Percentiles rank a stretch among this genome's conserved stretches.
phyloP scores from a whole-genome alignment of 305 asterid species.

The Fraxinus sp. region DNA sequence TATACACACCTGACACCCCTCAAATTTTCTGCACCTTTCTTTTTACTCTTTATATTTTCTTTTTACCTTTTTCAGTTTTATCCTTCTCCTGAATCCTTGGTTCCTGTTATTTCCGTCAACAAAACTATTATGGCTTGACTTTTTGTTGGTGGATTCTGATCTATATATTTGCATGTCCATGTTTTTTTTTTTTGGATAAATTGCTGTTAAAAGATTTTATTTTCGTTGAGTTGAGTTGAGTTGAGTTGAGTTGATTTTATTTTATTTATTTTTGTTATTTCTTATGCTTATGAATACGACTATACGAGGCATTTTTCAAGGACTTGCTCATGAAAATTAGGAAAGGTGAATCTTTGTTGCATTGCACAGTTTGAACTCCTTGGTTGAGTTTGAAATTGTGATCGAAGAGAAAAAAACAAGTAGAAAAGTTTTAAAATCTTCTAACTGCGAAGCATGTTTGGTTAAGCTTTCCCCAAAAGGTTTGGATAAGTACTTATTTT shows the following conservation, averaged over 20 bases:
- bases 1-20: background rate
- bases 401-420: background rate
- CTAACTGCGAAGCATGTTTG: background rate
- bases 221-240: slow-evolving; percentile 17
- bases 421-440: background rate
- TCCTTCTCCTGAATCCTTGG: slow-evolving; percentile 19
- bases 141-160: background rate
- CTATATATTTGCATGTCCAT: too few species aligned
- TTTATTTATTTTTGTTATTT: background rate
- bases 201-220: background rate
- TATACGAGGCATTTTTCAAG: background rate
- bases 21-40: background rate
- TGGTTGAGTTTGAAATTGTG: slow-evolving; percentile 1
- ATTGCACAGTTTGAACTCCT: background rate
- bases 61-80: background rate
- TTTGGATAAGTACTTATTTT: background rate
- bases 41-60: background rate
- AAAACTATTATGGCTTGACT: slow-evolving; percentile 13
- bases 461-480: background rate
- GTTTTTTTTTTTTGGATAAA: background rate
- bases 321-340: background rate
- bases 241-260: too few species aligned
- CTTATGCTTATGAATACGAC: slow-evolving; percentile 9
- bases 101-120: slow-evolving; percentile 10
- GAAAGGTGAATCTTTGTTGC: background rate